Evolutionary conservation across 129 eudicot genomes (phyloP), one percentile per base, ranked within the genome.

Genomic region (Logfia minima): DNA sequence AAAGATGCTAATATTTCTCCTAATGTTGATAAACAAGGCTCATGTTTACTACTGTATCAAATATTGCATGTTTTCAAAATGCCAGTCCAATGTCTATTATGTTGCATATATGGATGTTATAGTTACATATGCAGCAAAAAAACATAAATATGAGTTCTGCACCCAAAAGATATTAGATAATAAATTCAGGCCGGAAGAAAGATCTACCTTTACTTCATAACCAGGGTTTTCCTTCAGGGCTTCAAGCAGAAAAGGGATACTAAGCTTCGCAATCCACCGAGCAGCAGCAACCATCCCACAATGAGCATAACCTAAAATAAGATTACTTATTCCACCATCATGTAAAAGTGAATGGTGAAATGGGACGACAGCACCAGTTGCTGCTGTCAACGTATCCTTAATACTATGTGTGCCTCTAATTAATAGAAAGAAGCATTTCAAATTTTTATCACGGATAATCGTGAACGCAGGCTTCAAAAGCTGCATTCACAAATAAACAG

Each of bases 271-370:
- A 81, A 94, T 94, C 99, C 99, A 94, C 35, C 99, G 89, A 67
- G 99, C 99, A 66, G 97, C 96, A 82, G 99, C 99, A 71, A 94
- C 99, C 99, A 94, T 94, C 62, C 99, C 99, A 82, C 99, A 94
- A 77, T 94, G 99, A 19, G 99, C 99, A 81, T 94, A 94, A 81
- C 99, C 99, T 81, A 94, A 85, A 72, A 94, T 89, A 65, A 95
- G 79, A 89, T 95, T 91, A 77, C 96, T 86, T 61, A 95, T 78
- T 24, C 99, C 99, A 64, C 99, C 99, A 82, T 91, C 96, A 86
- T 91, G 83, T 83, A 95, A 72, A 75, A 91, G 92, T 9, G 97
- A 95, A 89, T 95, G 99, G 84, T 95, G 99, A 86, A 95, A 95
- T 75, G 99, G 99, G 71, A 95, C 99, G 68, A 95, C 97, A 28